Evolutionary conservation across 805 yeast genomes (phyloP).

Genomic region (Yamadazyma nakazawae): DNA sequence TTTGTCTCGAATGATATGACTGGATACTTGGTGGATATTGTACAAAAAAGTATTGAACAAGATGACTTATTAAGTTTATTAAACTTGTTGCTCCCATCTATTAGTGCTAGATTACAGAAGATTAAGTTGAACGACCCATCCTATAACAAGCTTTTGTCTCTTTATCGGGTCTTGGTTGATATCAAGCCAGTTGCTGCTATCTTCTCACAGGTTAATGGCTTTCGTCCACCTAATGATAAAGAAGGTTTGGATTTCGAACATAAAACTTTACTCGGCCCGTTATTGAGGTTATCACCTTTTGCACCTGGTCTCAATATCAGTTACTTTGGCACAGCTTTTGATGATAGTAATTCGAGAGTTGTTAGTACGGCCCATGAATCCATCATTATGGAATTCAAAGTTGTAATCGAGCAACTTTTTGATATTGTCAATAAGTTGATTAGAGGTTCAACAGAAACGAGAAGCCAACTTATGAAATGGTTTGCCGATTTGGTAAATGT

Average conservation of each 20-base stretch:
- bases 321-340: constrained; percentile 33
- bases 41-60: constrained; percentile 61
- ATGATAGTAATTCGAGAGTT: constrained; percentile 13
- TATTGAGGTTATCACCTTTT: constrained; percentile 73
- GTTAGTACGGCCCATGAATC: constrained; percentile 53
- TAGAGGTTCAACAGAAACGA: constrained; percentile 64
- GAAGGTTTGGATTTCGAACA: constrained; percentile 55
- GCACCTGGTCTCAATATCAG: constrained; percentile 46
- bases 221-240: constrained; percentile 41
- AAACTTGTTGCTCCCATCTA: constrained; percentile 46
- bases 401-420: constrained; percentile 61
- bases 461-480: constrained; percentile 62
- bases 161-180: constrained; percentile 55
- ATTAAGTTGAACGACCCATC: constrained; percentile 48
- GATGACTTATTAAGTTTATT: constrained; percentile 61
- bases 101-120: constrained; percentile 35
- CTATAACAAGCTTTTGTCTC: constrained; percentile 51
- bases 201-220: constrained; percentile 55
- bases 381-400: constrained; percentile 59
- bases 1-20: constrained; percentile 17
- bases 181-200: constrained; percentile 60
- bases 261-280: constrained; percentile 70
- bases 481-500: constrained; percentile 72
- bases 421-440: constrained; percentile 69
- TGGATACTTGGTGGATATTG: constrained; percentile 52